Base-by-base conservation (phyloP, 306 rosid species). In the Lathyrus aphaca region DNA sequence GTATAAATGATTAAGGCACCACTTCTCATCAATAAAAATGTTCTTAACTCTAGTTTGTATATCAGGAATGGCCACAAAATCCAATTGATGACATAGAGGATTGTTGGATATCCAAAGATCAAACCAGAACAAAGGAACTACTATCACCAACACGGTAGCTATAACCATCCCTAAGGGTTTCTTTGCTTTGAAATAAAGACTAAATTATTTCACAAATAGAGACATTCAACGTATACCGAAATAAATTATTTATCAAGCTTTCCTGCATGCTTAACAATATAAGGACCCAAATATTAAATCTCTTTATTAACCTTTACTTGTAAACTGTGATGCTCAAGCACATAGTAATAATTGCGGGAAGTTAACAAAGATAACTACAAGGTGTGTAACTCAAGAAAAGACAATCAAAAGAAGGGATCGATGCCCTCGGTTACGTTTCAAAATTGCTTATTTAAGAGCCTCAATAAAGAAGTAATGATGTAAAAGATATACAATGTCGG, bases 401-500 rank as follows among this genome's bases (percentile, higher is more conserved):
- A 51, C 32, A 53, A 45, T 46, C 10, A 53, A 29, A 12, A 55
- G 39, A 55, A 55, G 62, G 38, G 62, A 3, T 10, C 27, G 25
- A 55, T 55, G 11, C 11, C 62, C 18, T 55, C 3, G 29, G 37
- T 13, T 25, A 39, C 16, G 15, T 49, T 79, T 68, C 91, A 88
- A 91, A 86, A 86, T 80, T 88, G 90, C 82, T 65, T 73, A 46
- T 58, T 58, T 21, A 37, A 46, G 62, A 68, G 74, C 67, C 76
- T 80, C 72, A 58, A 56, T 64, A 54, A 51, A 72, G 56, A 42
- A 42, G 39, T 35, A 10, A 10, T 42, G 1, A 10, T 42, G 4
- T 10, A 42, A 42, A 42, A 13, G n/a, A 4, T 42, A 42, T 42
- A 42, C 46, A 42, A 9, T 40, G 45, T 10, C 44, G 2, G 13